Percentiles rank a stretch among this genome's conserved stretches.
Evolutionary conservation across 2,329 filamentous ascomycete genomes (phyloP).

Genomic region (Neofusicoccum ribis): DNA sequence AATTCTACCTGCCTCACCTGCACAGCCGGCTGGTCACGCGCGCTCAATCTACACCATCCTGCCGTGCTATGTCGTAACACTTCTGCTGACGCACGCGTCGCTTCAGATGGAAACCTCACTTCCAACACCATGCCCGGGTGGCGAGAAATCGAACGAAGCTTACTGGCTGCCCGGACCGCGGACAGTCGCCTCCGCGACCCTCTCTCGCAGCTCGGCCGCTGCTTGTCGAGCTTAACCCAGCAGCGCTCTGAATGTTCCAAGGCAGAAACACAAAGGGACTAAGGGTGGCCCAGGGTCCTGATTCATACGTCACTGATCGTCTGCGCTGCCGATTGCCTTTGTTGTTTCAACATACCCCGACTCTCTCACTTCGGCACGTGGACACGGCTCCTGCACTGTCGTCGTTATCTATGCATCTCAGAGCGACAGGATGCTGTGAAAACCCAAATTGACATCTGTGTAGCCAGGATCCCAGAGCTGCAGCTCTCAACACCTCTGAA

Average conservation of each 20-base stretch:
- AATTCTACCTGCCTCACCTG: not conserved
- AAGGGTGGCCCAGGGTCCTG: not conserved
- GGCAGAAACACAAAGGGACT: not conserved
- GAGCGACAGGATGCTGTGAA: not conserved
- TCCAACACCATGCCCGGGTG: not conserved
- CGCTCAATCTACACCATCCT: not conserved
- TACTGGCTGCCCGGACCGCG: not conserved
- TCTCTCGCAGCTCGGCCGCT: not conserved
- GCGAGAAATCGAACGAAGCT: not conserved
- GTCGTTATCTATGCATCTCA: not conserved
- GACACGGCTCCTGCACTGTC: not conserved
- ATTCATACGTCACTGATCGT: not conserved
- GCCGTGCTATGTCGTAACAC: not conserved
- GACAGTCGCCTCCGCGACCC: not conserved
- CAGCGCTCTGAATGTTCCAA: not conserved
- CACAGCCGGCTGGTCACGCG: not conserved
- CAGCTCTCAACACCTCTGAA: not conserved
- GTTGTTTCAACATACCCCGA: not conserved
- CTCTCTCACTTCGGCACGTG: not conserved
- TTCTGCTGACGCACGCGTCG: not conserved
- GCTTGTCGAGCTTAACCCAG: not conserved
- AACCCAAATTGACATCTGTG: not conserved
- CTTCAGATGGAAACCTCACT: not conserved
- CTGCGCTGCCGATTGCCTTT: not conserved
- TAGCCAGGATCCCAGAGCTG: not conserved